phyloP scores from a whole-genome alignment of 2,329 filamentous ascomycete genomes.

The Sporothrix sp. region DNA sequence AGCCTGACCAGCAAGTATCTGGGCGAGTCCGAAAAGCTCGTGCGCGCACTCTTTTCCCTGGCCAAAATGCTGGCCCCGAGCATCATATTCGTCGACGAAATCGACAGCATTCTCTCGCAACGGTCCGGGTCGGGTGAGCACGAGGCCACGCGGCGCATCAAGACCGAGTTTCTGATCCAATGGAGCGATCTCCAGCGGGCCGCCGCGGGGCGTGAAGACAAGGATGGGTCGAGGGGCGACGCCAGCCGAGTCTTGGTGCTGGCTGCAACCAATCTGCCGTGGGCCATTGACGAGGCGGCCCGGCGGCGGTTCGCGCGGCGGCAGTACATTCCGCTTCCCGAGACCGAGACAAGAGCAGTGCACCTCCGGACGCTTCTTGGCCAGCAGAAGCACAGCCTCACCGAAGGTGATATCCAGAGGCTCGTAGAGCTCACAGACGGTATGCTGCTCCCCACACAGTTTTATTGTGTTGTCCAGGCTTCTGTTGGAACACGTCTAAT shows the following conservation, averaged over 20 bases:
- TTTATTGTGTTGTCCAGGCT: not conserved
- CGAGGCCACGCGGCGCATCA: conserved; percentile 86
- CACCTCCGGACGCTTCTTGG: conserved; percentile 73
- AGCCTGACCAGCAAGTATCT: conserved; percentile 93
- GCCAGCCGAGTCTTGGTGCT: conserved; percentile 83
- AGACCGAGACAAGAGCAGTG: conserved; percentile 66
- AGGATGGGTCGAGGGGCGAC: conserved; percentile 68
- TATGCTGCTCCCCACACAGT: conserved; percentile 30
- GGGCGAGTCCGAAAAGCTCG: conserved; percentile 92
- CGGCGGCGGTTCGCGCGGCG: conserved; percentile 80
- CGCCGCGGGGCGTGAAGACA: conserved; percentile 69
- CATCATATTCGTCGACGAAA: conserved; percentile 98
- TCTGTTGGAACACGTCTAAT: conserved; percentile 9
- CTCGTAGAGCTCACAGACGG: conserved; percentile 79
- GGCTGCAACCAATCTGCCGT: conserved; percentile 90
- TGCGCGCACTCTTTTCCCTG: conserved; percentile 81
- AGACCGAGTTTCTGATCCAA: conserved; percentile 95
- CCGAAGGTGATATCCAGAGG: conserved; percentile 57
- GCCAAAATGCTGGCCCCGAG: conserved; percentile 82
- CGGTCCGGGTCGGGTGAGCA: conserved; percentile 78
- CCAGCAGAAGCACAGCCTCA: conserved; percentile 77
- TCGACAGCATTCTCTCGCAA: conserved; percentile 83
- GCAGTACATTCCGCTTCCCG: conserved; percentile 92
- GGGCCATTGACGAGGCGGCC: conserved; percentile 96
- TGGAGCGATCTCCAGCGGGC: conserved; percentile 88